Percentiles rank a stretch among this genome's conserved stretches.
These are phyloP conservation scores for Lactifluus subvellereus DNA, from an alignment of 768 basidiomycete genomes.

Conservation along the genomic window DNA sequence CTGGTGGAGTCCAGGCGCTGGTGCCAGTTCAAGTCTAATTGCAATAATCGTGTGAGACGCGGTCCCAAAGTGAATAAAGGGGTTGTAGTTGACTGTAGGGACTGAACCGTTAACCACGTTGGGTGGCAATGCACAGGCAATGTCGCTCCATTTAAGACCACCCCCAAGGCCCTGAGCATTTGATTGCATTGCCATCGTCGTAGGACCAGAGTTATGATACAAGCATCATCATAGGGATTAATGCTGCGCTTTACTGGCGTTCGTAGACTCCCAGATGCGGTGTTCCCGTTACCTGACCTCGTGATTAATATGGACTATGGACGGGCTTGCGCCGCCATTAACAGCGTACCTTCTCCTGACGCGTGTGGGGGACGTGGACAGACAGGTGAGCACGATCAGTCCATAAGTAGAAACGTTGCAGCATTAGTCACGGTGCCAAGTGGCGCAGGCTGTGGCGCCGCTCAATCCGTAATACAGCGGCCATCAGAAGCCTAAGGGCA, in stretches of 20 bases:
- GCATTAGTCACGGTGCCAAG: too few relatives aligned
- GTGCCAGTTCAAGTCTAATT: not conserved
- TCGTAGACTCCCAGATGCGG: conserved; percentile 45
- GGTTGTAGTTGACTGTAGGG: not conserved
- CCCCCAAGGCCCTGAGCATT: not conserved
- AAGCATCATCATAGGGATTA: not conserved
- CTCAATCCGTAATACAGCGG: too few relatives aligned
- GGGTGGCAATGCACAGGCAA: not conserved
- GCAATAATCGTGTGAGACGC: conserved; percentile 10
- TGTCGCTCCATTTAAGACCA: not conserved
- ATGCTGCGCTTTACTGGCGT: conserved; percentile 26
- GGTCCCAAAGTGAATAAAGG: conserved; percentile 1
- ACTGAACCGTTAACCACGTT: not conserved
- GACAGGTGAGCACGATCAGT: too few relatives aligned
- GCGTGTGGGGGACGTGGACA: too few relatives aligned
- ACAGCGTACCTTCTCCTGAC: conserved; percentile 53
- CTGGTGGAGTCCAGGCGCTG: not conserved
- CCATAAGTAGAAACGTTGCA: too few relatives aligned
- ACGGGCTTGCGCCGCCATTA: conserved; percentile 14
- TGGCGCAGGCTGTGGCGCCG: too few relatives aligned
- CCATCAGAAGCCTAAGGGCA: too few relatives aligned
- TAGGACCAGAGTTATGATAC: not conserved
- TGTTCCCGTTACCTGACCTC: conserved; percentile 66
- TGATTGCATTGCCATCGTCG: not conserved
- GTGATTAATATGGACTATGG: conserved; percentile 19